These are phyloP conservation scores for Sarocladium brachiariae DNA, from an alignment of 2,329 filamentous ascomycete species.

Conservation along the genomic window DNA sequence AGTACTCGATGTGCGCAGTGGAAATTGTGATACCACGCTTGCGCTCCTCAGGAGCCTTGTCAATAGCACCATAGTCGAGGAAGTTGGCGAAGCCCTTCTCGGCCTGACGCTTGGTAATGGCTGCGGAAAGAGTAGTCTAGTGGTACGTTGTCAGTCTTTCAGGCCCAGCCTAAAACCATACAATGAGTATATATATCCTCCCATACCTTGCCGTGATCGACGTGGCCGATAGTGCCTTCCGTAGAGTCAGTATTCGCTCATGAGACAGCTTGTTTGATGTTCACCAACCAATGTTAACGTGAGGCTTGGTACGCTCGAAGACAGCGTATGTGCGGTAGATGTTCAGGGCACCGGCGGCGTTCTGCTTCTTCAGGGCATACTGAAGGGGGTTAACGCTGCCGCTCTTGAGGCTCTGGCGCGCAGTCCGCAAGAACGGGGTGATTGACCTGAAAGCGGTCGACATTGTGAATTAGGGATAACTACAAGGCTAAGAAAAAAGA, in stretches of 20 bases:
- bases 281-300: conserved; percentile 88
- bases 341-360: conserved; percentile 57
- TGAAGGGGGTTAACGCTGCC: conserved; percentile 72
- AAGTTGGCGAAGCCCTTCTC: conserved; percentile 91
- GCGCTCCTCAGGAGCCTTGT: conserved; percentile 98
- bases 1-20: conserved; percentile 96
- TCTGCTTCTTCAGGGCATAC: conserved; percentile 56
- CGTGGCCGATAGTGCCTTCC: conserved; percentile 91
- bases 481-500: conserved; percentile 15
- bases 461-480: conserved; percentile 50
- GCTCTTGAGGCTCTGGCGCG: conserved; percentile 65
- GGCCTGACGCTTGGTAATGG: conserved; percentile 96
- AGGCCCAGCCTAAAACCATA: background rate
- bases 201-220: conserved; percentile 96
- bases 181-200: background rate
- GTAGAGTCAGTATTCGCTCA: conserved; percentile 14
- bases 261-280: background rate
- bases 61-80: conserved; percentile 95
- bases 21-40: conserved; percentile 99
- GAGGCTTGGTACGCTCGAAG: conserved; percentile 88
- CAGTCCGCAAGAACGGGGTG: conserved; percentile 74
- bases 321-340: conserved; percentile 59
- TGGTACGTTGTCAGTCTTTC: background rate
- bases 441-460: conserved; percentile 72
- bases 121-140: conserved; percentile 94